phyloP scores from a whole-genome alignment of 116 monocot genomes.

The Iris pallida region DNA sequence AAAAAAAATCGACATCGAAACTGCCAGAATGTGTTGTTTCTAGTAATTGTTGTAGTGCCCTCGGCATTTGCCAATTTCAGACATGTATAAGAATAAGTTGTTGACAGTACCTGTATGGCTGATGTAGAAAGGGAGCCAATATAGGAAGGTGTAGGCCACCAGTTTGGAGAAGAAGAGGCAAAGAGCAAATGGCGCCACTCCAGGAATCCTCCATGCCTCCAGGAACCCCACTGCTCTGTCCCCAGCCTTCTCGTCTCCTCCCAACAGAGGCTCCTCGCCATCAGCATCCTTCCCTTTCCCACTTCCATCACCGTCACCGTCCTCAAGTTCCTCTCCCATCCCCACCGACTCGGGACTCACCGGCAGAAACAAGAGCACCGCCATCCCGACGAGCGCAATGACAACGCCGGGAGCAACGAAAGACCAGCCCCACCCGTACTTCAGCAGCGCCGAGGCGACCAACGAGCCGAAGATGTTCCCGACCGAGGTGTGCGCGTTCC shows the following conservation, averaged over 20 bases:
- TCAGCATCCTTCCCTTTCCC: neutral
- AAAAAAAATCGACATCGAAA: too few relatives aligned
- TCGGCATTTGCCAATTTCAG: too few relatives aligned
- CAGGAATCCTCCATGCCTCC: conserved; percentile 37
- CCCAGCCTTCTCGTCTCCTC: conserved; percentile 1
- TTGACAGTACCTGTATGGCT: conserved; percentile 21
- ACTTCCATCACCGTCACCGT: neutral
- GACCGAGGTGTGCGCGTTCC: conserved; percentile 42
- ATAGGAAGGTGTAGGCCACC: conserved; percentile 42
- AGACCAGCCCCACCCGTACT: conserved; percentile 40
- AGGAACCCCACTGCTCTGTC: conserved; percentile 23
- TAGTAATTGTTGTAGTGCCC: too few relatives aligned
- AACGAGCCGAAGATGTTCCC: conserved; percentile 35
- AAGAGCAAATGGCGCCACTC: conserved; percentile 29
- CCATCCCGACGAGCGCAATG: conserved; percentile 16
- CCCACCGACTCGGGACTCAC: conserved; percentile 21
- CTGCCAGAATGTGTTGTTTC: too few relatives aligned
- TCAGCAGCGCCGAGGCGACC: conserved; percentile 26
- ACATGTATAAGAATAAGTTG: too few relatives aligned
- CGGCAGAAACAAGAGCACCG: conserved; percentile 29
- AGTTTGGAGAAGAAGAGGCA: conserved; percentile 41
- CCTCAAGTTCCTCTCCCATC: conserved; percentile 8
- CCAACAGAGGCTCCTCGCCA: conserved; percentile 10
- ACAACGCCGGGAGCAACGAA: conserved; percentile 27
- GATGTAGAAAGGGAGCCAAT: conserved; percentile 40